A percentile compares a stretch with the other conserved stretches of the same genome.
These are phyloP conservation scores for Gracilaria gracilis DNA, from an alignment of 23 red algal species.

Conservation along the genomic window DNA sequence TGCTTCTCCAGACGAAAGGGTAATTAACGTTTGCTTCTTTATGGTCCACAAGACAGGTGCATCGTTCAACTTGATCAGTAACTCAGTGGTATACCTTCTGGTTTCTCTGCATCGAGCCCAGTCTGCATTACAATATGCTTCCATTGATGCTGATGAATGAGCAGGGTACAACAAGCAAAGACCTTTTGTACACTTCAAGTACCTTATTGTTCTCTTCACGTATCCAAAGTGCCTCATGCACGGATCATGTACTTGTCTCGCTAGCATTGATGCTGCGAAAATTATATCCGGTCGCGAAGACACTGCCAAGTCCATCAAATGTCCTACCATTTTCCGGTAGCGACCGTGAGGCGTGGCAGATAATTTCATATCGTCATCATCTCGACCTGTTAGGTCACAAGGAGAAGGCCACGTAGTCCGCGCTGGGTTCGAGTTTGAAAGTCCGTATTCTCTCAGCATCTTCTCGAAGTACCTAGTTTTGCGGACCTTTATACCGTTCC, in stretches of 20 bases:
- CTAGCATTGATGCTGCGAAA: too few relatives aligned
- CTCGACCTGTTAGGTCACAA: too few relatives aligned
- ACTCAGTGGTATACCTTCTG: background rate
- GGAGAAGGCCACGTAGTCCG: too few relatives aligned
- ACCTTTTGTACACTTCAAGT: conserved; percentile 1
- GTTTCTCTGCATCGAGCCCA: conserved; percentile 43
- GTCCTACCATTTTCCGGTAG: too few relatives aligned
- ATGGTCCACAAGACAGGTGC: conserved; percentile 28
- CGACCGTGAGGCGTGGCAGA: too few relatives aligned
- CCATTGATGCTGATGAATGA: background rate
- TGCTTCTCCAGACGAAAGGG: conserved; percentile 43
- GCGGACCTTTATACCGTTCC: too few relatives aligned
- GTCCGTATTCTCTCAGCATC: too few relatives aligned
- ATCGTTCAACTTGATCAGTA: conserved; percentile 20
- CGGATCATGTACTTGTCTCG: background rate
- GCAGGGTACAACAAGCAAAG: background rate
- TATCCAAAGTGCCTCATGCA: background rate
- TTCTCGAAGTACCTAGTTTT: too few relatives aligned
- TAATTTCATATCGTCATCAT: too few relatives aligned
- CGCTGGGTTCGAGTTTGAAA: too few relatives aligned
- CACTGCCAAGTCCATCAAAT: too few relatives aligned
- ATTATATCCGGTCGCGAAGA: too few relatives aligned
- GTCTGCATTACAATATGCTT: conserved; percentile 49
- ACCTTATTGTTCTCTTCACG: conserved; percentile 3
- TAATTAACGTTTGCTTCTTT: conserved; percentile 7